Evolutionary conservation across 2,329 filamentous ascomycete genomes (phyloP).

Genomic region (Colletotrichum ledebouriae): DNA sequence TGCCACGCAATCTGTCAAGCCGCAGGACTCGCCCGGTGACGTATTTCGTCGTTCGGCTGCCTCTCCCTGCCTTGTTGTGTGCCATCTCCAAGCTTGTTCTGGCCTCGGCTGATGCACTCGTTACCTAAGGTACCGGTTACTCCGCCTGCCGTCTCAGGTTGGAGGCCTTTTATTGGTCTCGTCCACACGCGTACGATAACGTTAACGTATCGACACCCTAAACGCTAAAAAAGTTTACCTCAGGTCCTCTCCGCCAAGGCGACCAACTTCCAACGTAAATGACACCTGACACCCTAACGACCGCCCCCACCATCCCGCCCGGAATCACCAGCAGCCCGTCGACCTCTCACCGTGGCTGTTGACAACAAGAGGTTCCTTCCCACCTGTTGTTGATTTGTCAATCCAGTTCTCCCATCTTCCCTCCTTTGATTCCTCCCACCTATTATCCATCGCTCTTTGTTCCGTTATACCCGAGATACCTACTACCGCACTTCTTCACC

Average conservation of each 20-base stretch:
- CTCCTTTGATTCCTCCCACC: slow-evolving; percentile 4
- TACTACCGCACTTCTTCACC: slow-evolving; percentile 1
- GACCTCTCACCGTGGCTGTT: background rate
- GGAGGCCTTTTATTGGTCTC: background rate
- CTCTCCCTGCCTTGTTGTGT: no score
- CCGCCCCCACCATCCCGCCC: slow-evolving; percentile 3
- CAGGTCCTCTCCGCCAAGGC: slow-evolving; percentile 15
- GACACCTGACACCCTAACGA: slow-evolving; percentile 11
- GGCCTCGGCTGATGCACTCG: no score
- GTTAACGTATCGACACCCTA: background rate
- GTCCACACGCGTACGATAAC: background rate
- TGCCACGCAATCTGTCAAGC: no score
- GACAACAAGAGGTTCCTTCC: background rate
- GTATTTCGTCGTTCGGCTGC: no score
- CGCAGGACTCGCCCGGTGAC: no score
- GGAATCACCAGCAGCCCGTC: slow-evolving; percentile 17
- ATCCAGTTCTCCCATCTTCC: slow-evolving; percentile 6
- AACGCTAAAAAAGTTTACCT: slow-evolving; percentile 9
- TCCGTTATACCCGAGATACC: slow-evolving; percentile 26
- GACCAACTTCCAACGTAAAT: slow-evolving; percentile 27
- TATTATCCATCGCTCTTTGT: slow-evolving; percentile 16
- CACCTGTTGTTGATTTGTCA: slow-evolving; percentile 35
- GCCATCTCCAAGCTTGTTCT: no score
- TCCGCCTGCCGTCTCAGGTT: no score
- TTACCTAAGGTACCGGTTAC: no score